A percentile compares a stretch with the other conserved stretches of the same genome.
phyloP scores from a whole-genome alignment of 2,329 filamentous ascomycete genomes.

The Rhytidhysteron rufulum region DNA sequence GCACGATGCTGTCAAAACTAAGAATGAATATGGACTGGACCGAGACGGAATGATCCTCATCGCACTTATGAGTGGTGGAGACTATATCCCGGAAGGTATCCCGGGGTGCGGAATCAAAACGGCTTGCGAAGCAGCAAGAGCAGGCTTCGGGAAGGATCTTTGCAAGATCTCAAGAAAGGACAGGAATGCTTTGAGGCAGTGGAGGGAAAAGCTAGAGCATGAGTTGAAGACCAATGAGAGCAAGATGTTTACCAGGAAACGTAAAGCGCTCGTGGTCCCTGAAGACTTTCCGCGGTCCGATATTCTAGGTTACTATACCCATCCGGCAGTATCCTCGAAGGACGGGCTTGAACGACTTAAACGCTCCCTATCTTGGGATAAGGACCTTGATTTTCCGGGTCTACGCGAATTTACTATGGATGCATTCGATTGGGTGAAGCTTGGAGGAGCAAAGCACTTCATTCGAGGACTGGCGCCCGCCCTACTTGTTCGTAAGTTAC shows the following conservation, averaged over 20 bases:
- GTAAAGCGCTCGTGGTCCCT: slow-evolving; percentile 71
- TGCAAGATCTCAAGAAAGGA: slow-evolving; percentile 63
- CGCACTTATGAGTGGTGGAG: slow-evolving; percentile 90
- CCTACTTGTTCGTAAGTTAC: slow-evolving; percentile 61
- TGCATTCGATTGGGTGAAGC: slow-evolving; percentile 81
- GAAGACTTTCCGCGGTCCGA: slow-evolving; percentile 76
- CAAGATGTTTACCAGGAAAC: slow-evolving; percentile 72
- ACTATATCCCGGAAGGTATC: slow-evolving; percentile 87
- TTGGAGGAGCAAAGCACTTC: slow-evolving; percentile 77
- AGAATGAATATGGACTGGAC: slow-evolving; percentile 61
- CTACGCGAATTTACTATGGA: slow-evolving; percentile 72
- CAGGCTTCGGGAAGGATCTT: slow-evolving; percentile 76
- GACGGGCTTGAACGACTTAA: slow-evolving; percentile 55
- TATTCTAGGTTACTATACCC: slow-evolving; percentile 80
- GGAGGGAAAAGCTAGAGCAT: slow-evolving; percentile 68
- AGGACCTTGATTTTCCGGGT: slow-evolving; percentile 59
- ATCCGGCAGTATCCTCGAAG: slow-evolving; percentile 71
- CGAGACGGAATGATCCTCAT: slow-evolving; percentile 89
- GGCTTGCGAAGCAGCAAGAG: slow-evolving; percentile 84
- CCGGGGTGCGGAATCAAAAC: slow-evolving; percentile 82
- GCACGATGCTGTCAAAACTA: slow-evolving; percentile 63
- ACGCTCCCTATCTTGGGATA: slow-evolving; percentile 57
- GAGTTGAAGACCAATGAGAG: slow-evolving; percentile 82
- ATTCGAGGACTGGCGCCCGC: slow-evolving; percentile 75
- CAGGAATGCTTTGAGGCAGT: slow-evolving; percentile 56